These are phyloP conservation scores for Trichoderma orchidacearum DNA, from an alignment of 495 filamentous ascomycete species.

Conservation along the genomic window DNA sequence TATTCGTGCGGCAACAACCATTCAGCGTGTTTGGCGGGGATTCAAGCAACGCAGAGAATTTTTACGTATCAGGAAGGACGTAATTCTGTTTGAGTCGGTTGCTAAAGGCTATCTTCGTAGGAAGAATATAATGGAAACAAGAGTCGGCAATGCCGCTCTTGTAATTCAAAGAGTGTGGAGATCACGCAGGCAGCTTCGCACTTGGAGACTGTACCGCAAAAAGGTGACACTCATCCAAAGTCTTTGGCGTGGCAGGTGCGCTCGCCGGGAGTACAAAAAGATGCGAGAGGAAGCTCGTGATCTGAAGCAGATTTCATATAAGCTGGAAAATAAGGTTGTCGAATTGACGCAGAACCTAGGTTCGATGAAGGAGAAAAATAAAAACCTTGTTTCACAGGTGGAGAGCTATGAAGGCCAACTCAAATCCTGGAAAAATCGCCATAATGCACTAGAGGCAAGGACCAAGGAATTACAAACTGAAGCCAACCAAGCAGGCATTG, in stretches of 20 bases:
- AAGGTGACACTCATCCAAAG: constrained; percentile 87
- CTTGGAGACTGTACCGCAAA: constrained; percentile 78
- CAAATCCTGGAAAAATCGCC: constrained; percentile 83
- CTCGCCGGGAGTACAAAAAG: constrained; percentile 72
- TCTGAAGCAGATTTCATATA: constrained; percentile 97
- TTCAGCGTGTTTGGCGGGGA: constrained; percentile 90
- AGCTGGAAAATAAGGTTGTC: constrained; percentile 97
- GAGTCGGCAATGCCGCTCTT: constrained; percentile 82
- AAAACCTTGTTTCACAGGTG: constrained; percentile 71
- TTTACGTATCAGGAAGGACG: constrained; percentile 58
- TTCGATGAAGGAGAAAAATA: constrained; percentile 86
- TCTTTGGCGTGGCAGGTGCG: constrained; percentile 78
- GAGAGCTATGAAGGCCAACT: constrained; percentile 95
- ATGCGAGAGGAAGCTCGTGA: constrained; percentile 91
- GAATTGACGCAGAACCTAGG: constrained; percentile 92
- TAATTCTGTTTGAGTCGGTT: constrained; percentile 74
- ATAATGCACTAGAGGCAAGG: constrained; percentile 80
- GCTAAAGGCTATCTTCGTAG: constrained; percentile 85
- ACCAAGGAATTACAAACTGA: constrained; percentile 90
- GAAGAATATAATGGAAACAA: constrained; percentile 80
- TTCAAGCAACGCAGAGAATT: constrained; percentile 73
- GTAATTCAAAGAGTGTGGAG: constrained; percentile 88
- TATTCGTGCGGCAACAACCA: constrained; percentile 78
- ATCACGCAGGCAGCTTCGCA: constrained; percentile 57
- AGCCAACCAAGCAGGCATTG: constrained; percentile 95